These are phyloP conservation scores for Gracilaria gracilis DNA, from an alignment of 23 red algal genomes.

Conservation along the genomic window DNA sequence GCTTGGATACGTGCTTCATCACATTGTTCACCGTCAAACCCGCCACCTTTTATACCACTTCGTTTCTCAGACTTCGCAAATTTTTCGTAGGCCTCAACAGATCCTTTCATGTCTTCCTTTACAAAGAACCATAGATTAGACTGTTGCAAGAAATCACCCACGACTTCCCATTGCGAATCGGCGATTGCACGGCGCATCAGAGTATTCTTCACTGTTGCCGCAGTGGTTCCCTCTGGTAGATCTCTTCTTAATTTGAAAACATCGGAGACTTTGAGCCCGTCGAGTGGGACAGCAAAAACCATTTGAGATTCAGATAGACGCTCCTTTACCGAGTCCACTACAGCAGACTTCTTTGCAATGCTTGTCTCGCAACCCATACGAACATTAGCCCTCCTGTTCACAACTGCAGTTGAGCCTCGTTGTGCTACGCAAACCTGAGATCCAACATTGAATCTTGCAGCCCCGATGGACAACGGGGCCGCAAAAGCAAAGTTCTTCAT, in stretches of 20 bases:
- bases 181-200: slow-evolving; percentile 87
- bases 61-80: slow-evolving; percentile 61
- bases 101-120: slow-evolving; percentile 73
- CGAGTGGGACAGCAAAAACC: slow-evolving; percentile 72
- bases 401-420: not conserved
- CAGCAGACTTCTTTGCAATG: slow-evolving; percentile 41
- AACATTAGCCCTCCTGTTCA: not conserved
- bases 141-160: slow-evolving; percentile 47
- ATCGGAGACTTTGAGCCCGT: slow-evolving; percentile 65
- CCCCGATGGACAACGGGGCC: not conserved
- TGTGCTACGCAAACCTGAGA: not conserved
- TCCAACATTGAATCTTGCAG: slow-evolving; percentile 1
- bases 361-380: slow-evolving; percentile 39
- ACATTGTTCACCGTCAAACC: slow-evolving; percentile 71
- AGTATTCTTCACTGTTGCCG: slow-evolving; percentile 88
- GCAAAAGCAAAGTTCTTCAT: slow-evolving; percentile 30
- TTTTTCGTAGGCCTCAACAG: slow-evolving; percentile 64
- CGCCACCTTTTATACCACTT: slow-evolving; percentile 70
- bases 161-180: slow-evolving; percentile 55
- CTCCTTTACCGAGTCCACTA: slow-evolving; percentile 58
- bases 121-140: slow-evolving; percentile 94
- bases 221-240: slow-evolving; percentile 72
- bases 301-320: slow-evolving; percentile 31
- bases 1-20: slow-evolving; percentile 73
- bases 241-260: slow-evolving; percentile 64